Base-by-base conservation (phyloP, 2,329 filamentous ascomycete genomes). In the Leptoxyphium fumago region DNA sequence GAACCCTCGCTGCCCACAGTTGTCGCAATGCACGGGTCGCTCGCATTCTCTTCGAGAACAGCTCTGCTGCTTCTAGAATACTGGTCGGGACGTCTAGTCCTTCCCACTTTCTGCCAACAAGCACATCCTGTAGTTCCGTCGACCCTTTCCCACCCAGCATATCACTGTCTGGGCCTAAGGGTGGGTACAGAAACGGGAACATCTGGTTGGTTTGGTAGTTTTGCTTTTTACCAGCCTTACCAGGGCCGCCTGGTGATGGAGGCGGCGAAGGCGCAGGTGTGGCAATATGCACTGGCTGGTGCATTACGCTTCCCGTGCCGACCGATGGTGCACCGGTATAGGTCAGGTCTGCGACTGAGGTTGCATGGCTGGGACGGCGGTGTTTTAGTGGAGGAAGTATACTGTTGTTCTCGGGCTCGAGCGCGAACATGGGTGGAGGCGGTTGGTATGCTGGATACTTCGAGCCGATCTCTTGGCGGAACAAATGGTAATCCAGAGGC, bases 181-280 rank as follows among this genome's bases (percentile, higher is more conserved):
- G 91, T 2, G 91, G 91, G 54, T 98, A 98, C 67, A 98, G 79
- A 58, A 98, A 96, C 0, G 91, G 91, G 51, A 98, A 96, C 59
- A 95, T 91, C 55, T 98, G 91, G 58, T 98, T 98, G 0, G 91
- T 98, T 62, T 98, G 91, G 56, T 98, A 98, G 54, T 96, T 98
- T 58, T 98, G 91, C 60, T 98, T 98, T 70, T 98, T 98, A 1
- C 83, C 88, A 43, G 84, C 85, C 62, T 96, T 98, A 21, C 87
- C 77, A 2, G 77, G 74, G 1, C 76, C 88, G 29, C 82, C 81
- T 9, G 91, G 91, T 1, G 89, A 95, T 1, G 91, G 91, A 0
- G 91, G 91, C 18, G 91, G 91, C 0, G 91, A 98, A 1, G 91
- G 91, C 0, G 88, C 89, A 0, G 91, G 91, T 1, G 91, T 98